Base-by-base conservation (phyloP, 306 rosid genomes). In the Cicer arietinum region DNA sequence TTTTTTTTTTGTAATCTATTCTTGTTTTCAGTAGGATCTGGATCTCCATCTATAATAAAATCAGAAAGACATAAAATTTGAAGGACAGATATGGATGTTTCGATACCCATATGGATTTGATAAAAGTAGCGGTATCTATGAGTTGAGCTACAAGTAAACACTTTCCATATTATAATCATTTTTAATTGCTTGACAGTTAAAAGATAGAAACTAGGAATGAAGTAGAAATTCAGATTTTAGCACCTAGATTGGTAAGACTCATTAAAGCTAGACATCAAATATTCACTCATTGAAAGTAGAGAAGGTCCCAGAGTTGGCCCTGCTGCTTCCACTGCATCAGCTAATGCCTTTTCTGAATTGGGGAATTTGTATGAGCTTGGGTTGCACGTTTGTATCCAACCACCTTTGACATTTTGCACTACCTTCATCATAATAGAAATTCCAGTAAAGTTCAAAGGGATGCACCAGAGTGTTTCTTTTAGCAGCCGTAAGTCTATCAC, bases 241-340 rank as follows among this genome's bases (percentile, higher is more conserved):
- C 52, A 90, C 98, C 98, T 94, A 61, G 98, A 94, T 79, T 94
- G 90, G 88, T 94, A 94, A 80, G 98, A 94, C 78, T 90, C 94
- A 52, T 94, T 91, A 85, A 91, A 94, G 92, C 98, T 94, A 68
- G 98, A 91, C 98, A 94, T 91, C 70, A 94, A 85, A 82, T 84
- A 94, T 90, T 91, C 96, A 65, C 98, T 94, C 94, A 94, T 87
- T 13, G 91, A 90, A 66, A 94, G 86, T 65, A 94, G 80, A 85
- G 86, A 61, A 77, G 97, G 98, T 44, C 98, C 98, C 77, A 94
- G 67, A 58, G 81, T 85, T 81, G 90, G 89, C 71, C 98, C 98
- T 40, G 98, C 98, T 35, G 85, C 97, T 75, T 91, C 91, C 71
- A 94, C 80, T 75, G 98, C 91, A 81, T 94, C 85, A 67, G 83